Evolutionary conservation across 164 flowering plant genomes (phyloP).

Genomic region (Warburgia ugandensis): DNA sequence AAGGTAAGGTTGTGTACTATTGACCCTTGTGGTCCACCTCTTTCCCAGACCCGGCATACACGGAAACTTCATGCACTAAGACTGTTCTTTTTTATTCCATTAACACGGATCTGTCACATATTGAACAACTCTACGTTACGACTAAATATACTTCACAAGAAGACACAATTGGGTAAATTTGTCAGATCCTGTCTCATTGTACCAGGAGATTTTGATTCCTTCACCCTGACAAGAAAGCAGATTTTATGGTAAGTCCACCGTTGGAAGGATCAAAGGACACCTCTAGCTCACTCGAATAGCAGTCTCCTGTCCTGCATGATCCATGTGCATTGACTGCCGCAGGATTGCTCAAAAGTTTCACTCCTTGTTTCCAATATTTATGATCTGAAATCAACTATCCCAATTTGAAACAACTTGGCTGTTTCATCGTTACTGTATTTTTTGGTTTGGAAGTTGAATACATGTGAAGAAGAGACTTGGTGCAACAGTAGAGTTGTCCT

Average conservation of each 20-base stretch:
- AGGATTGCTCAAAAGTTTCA: constrained; percentile 68
- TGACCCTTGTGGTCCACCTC: no score
- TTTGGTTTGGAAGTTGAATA: neutral
- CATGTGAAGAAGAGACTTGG: neutral
- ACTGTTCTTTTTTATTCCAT: no score
- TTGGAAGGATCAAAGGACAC: constrained; percentile 59
- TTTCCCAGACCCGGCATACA: no score
- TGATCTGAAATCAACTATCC: constrained; percentile 35
- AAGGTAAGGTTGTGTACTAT: no score
- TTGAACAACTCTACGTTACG: no score
- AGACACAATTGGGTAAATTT: no score
- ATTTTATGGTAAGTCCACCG: constrained; percentile 45
- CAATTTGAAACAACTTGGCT: neutral
- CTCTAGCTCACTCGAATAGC: constrained; percentile 31
- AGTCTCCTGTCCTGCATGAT: constrained; percentile 9
- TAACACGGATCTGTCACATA: no score
- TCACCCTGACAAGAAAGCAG: constrained; percentile 20
- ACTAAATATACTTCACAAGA: no score
- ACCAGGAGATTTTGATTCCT: no score
- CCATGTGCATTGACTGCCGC: constrained; percentile 25
- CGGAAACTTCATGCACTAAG: no score
- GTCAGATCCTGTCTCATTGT: no score
- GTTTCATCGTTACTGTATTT: neutral
- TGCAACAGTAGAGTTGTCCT: no score
- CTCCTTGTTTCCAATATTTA: constrained; percentile 87